A percentile compares a stretch with the other conserved stretches of the same genome.
These are phyloP conservation scores for Gonium pectorale DNA, from an alignment of 139 green algal genomes.

Conservation along the genomic window DNA sequence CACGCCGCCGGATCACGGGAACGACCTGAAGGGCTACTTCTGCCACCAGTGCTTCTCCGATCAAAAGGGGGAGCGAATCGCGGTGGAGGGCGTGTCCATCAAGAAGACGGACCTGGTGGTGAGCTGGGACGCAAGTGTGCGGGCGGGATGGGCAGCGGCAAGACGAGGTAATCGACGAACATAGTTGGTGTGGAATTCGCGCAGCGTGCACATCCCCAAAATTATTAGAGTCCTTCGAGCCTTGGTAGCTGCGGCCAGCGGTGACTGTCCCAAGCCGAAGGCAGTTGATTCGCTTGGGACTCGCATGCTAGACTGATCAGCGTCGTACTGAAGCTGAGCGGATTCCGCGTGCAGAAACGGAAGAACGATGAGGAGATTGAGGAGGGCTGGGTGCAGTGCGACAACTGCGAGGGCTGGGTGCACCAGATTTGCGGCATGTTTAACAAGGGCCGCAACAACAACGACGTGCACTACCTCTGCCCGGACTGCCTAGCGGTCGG, in stretches of 20 bases:
- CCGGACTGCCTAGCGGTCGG: slow-evolving; percentile 87
- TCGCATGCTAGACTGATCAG: no score
- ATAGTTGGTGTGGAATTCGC: no score
- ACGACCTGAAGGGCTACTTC: slow-evolving; percentile 69
- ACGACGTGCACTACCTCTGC: slow-evolving; percentile 91
- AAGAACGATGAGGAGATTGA: slow-evolving; percentile 96
- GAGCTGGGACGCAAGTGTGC: no score
- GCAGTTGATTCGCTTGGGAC: no score
- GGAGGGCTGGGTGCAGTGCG: slow-evolving; percentile 97
- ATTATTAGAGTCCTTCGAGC: no score
- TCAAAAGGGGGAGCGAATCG: slow-evolving; percentile 72
- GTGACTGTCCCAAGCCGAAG: no score
- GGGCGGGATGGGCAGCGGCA: no score
- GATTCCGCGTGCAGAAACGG: slow-evolving; percentile 78
- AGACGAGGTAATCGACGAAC: no score
- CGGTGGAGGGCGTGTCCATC: slow-evolving; percentile 61
- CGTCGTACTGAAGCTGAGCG: no score
- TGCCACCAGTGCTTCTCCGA: slow-evolving; percentile 89
- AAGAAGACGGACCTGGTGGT: slow-evolving; percentile 54
- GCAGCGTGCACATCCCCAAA: no score
- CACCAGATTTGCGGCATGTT: slow-evolving; percentile 98
- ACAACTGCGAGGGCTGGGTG: slow-evolving; percentile 95
- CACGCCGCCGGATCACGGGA: slow-evolving; percentile 51
- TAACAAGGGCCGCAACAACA: slow-evolving; percentile 95
- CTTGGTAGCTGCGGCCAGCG: no score